These are phyloP conservation scores for Glebionis coronaria DNA, from an alignment of 129 eudicot species.

Conservation along the genomic window DNA sequence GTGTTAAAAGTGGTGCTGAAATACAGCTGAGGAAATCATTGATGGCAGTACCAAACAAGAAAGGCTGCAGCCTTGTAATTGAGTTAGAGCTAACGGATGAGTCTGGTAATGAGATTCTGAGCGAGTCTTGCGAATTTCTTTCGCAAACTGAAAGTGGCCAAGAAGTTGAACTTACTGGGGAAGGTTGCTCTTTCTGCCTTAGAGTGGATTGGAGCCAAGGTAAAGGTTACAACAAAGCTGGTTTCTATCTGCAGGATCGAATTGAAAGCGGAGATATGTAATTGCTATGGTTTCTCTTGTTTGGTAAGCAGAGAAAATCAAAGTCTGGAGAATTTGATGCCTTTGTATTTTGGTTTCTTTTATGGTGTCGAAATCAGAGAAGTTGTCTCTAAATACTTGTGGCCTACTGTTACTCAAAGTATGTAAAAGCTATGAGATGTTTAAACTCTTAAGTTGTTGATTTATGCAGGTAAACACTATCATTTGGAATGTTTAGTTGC, in stretches of 20 bases:
- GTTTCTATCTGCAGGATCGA: not conserved
- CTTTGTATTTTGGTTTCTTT: too few relatives aligned
- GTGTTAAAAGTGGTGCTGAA: not conserved
- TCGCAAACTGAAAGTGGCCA: not conserved
- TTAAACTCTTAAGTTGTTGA: too few relatives aligned
- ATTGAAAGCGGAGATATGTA: not conserved
- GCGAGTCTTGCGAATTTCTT: not conserved
- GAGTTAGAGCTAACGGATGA: not conserved
- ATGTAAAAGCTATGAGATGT: too few relatives aligned
- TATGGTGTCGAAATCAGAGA: too few relatives aligned
- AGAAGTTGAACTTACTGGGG: not conserved
- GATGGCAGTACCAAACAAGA: constrained; percentile 1
- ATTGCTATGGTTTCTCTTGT: too few relatives aligned
- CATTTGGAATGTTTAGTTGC: too few relatives aligned
- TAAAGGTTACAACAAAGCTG: not conserved
- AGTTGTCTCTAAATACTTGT: too few relatives aligned
- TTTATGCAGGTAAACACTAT: too few relatives aligned
- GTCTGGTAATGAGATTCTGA: not conserved
- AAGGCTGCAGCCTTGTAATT: not conserved
- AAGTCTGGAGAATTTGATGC: too few relatives aligned
- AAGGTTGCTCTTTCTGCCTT: not conserved
- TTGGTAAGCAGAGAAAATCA: too few relatives aligned
- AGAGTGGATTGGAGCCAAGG: constrained; percentile 2
- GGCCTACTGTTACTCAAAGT: too few relatives aligned
- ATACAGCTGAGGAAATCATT: not conserved